Evolutionary conservation across 768 basidiomycete genomes (phyloP).

Genomic region (Hydnum rufescens): DNA sequence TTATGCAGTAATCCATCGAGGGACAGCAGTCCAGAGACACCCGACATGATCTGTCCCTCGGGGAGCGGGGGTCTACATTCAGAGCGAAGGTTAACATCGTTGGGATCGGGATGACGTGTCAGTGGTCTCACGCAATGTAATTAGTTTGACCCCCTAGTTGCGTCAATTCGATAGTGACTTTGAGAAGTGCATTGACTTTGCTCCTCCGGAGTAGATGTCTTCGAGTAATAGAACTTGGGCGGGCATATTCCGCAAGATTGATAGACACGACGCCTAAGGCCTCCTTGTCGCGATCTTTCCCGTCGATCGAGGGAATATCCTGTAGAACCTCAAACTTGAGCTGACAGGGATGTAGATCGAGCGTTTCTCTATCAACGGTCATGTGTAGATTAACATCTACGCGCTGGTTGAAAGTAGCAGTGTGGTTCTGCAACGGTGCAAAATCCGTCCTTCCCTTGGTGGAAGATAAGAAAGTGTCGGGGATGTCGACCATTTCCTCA

Average conservation of each 20-base stretch:
- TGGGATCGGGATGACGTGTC: background rate
- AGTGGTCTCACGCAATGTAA: slow-evolving; percentile 26
- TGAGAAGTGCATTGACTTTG: slow-evolving; percentile 62
- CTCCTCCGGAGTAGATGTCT: slow-evolving; percentile 50
- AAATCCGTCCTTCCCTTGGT: slow-evolving; percentile 42
- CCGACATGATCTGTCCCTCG: slow-evolving; percentile 51
- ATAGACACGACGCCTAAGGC: slow-evolving; percentile 46
- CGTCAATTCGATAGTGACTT: slow-evolving; percentile 43
- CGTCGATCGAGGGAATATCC: background rate
- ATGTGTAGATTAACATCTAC: slow-evolving; percentile 39
- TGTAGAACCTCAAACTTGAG: slow-evolving; percentile 46
- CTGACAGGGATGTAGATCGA: slow-evolving; percentile 32
- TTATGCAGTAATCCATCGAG: slow-evolving; percentile 3
- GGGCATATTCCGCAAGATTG: slow-evolving; percentile 58
- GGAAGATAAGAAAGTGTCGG: slow-evolving; percentile 8
- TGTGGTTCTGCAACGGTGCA: slow-evolving; percentile 34
- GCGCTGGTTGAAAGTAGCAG: slow-evolving; percentile 38
- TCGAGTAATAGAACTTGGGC: slow-evolving; percentile 35
- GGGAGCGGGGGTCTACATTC: slow-evolving; percentile 33
- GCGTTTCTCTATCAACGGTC: slow-evolving; percentile 34
- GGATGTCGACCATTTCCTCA: slow-evolving; percentile 9
- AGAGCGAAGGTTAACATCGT: background rate
- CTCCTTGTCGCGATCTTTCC: slow-evolving; percentile 30
- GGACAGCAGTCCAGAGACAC: slow-evolving; percentile 41
- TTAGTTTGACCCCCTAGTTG: slow-evolving; percentile 32